phyloP scores from a whole-genome alignment of 768 basidiomycete species.

The Lentinula guzmanii region DNA sequence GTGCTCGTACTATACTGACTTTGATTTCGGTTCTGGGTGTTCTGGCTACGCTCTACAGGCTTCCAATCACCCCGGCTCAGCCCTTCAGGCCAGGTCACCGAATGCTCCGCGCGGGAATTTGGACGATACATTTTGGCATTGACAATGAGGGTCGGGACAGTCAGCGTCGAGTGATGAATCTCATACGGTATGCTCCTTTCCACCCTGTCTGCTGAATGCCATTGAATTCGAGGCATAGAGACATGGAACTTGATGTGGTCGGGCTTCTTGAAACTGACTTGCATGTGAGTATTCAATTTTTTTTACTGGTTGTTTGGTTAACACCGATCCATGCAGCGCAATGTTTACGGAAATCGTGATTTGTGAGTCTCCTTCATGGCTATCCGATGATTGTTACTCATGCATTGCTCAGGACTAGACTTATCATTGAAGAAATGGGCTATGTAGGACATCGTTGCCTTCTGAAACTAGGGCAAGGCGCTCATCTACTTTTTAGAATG shows the following conservation, averaged over 20 bases:
- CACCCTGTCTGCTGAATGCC: background rate
- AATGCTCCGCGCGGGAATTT: constrained; percentile 78
- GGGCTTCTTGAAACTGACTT: constrained; percentile 85
- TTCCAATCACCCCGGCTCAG: constrained; percentile 40
- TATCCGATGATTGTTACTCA: background rate
- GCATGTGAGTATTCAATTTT: constrained; percentile 46
- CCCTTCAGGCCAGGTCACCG: constrained; percentile 62
- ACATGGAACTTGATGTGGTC: constrained; percentile 82
- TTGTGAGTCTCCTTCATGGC: constrained; percentile 35
- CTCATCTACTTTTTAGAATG: constrained; percentile 44
- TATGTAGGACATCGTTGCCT: constrained; percentile 49
- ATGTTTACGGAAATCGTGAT: constrained; percentile 82
- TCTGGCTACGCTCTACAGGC: constrained; percentile 46
- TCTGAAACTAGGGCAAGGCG: background rate
- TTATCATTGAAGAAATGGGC: constrained; percentile 70
- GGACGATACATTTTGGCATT: constrained; percentile 89
- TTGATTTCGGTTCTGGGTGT: constrained; percentile 42
- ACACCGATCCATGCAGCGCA: constrained; percentile 33
- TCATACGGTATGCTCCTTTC: constrained; percentile 25
- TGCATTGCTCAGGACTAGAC: constrained; percentile 50
- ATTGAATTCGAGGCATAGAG: constrained; percentile 28
- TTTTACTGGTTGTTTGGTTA: background rate
- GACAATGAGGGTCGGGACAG: constrained; percentile 73
- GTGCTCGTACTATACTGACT: constrained; percentile 28
- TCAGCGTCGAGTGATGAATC: constrained; percentile 57